phyloP scores from a whole-genome alignment of 768 basidiomycete genomes.

The Lactarius indigo region DNA sequence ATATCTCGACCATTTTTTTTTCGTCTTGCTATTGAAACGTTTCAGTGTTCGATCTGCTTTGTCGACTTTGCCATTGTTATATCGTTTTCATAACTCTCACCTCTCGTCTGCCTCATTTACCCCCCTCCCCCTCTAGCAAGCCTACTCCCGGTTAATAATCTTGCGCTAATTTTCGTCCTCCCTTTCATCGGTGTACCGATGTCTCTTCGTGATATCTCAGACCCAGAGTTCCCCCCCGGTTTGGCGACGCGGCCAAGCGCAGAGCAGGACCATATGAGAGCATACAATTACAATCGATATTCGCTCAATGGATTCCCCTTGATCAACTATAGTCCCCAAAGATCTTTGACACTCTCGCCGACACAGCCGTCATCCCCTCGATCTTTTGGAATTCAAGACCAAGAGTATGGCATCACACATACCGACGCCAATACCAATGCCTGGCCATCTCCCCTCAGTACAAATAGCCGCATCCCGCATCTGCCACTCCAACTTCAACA shows the following conservation, averaged over 20 bases:
- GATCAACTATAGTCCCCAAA: constrained; percentile 22
- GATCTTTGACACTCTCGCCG: constrained; percentile 25
- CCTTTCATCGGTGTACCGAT: constrained; percentile 4
- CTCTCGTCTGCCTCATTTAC: constrained; percentile 32
- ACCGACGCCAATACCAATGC: constrained; percentile 27
- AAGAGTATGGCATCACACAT: constrained; percentile 34
- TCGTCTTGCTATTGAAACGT: constrained; percentile 34
- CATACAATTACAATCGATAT: constrained; percentile 10
- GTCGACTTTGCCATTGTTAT: constrained; percentile 31
- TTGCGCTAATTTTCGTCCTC: constrained; percentile 3
- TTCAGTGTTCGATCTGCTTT: constrained; percentile 34
- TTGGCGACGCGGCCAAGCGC: neutral
- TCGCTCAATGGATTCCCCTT: constrained; percentile 20
- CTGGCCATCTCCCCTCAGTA: constrained; percentile 31
- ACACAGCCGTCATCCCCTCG: constrained; percentile 34
- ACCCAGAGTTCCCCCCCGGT: constrained; percentile 12
- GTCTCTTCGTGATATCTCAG: constrained; percentile 17
- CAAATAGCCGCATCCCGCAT: constrained; percentile 34
- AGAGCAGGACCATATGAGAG: constrained; percentile 13
- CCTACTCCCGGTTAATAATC: constrained; percentile 6
- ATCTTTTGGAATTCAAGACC: constrained; percentile 38
- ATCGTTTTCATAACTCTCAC: constrained; percentile 32
- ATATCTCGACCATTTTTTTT: constrained; percentile 29
- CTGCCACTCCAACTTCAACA: constrained; percentile 34
- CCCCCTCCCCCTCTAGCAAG: constrained; percentile 8